Conservation (phyloP, 495 filamentous ascomycete species). For the Rhypophila decipiens region DNA sequence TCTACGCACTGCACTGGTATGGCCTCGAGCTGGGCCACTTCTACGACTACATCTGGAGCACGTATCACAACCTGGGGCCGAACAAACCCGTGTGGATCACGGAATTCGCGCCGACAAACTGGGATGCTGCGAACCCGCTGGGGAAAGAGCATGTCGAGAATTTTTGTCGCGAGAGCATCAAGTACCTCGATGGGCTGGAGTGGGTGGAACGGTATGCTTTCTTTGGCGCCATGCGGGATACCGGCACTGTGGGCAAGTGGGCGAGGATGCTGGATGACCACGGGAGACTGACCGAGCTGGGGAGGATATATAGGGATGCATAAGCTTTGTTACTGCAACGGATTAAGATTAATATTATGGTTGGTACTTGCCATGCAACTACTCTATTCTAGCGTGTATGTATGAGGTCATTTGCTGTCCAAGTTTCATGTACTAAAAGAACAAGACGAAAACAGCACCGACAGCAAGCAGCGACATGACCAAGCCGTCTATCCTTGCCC, state of each 20-base stretch:
- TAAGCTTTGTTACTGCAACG: no score
- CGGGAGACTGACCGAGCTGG: constrained; percentile 14
- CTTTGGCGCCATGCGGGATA: constrained; percentile 20
- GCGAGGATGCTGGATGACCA: constrained; percentile 12
- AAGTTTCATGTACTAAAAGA: no score
- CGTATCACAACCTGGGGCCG: constrained; percentile 18
- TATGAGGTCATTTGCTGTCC: no score
- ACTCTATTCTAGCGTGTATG: no score
- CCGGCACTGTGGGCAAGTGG: constrained; percentile 17
- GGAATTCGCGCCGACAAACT: constrained; percentile 19
- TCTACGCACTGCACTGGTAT: constrained; percentile 20
- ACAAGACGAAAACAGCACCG: no score
- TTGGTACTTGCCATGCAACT: background rate
- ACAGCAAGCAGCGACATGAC: background rate
- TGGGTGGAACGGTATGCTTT: constrained; percentile 21
- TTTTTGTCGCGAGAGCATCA: constrained; percentile 15
- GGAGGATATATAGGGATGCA: constrained; percentile 14
- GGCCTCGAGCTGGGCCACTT: constrained; percentile 16
- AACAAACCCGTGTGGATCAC: constrained; percentile 18
- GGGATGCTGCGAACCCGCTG: constrained; percentile 11
- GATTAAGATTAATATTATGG: background rate
- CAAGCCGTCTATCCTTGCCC: background rate
- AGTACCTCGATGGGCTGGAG: constrained; percentile 17
- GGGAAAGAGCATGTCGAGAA: constrained; percentile 9
- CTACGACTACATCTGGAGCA: constrained; percentile 19